A percentile compares a stretch with the other conserved stretches of the same genome.
Evolutionary conservation across 2,329 filamentous ascomycete genomes (phyloP).

Genomic region (Talaromyces atroroseus): DNA sequence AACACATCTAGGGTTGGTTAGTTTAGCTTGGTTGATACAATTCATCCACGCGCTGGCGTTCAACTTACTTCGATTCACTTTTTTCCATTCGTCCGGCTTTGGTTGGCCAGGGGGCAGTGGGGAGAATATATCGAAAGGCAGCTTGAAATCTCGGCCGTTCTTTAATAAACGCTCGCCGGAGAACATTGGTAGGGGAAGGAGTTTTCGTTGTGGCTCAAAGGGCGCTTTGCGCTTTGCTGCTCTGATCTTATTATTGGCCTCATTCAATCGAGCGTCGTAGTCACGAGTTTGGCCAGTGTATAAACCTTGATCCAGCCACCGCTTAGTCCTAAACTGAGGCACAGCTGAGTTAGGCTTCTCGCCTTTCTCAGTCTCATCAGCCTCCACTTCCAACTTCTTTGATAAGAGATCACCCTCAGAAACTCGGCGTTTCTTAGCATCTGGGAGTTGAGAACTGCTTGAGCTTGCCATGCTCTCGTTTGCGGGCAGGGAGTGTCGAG

Average conservation of each 20-base stretch:
- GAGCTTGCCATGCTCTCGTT: conserved; percentile 21
- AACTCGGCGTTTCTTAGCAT: conserved; percentile 39
- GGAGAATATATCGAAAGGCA: conserved; percentile 86
- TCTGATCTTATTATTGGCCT: conserved; percentile 42
- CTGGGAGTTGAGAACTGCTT: conserved; percentile 19
- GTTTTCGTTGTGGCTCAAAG: conserved; percentile 30
- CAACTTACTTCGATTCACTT: conserved; percentile 78
- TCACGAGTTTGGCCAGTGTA: conserved; percentile 70
- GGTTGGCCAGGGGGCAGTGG: conserved; percentile 79
- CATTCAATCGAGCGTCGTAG: conserved; percentile 43
- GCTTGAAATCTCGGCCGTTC: conserved; percentile 71
- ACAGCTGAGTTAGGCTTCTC: conserved; percentile 17
- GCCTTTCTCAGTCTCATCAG: conserved; percentile 12
- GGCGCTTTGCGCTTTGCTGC: conserved; percentile 19
- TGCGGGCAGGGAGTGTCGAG: conserved; percentile 25
- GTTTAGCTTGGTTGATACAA: neutral
- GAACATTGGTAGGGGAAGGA: conserved; percentile 73
- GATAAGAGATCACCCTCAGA: conserved; percentile 30
- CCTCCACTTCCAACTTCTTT: conserved; percentile 18
- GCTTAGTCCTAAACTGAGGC: conserved; percentile 52
- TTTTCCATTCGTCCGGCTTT: conserved; percentile 88
- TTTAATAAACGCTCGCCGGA: conserved; percentile 66
- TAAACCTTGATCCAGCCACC: conserved; percentile 74
- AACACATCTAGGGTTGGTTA: conserved; percentile 64
- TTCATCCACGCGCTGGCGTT: neutral